phyloP scores from a whole-genome alignment of 1,284 basidiomycete genomes.

The Heterobasidion occidentale region DNA sequence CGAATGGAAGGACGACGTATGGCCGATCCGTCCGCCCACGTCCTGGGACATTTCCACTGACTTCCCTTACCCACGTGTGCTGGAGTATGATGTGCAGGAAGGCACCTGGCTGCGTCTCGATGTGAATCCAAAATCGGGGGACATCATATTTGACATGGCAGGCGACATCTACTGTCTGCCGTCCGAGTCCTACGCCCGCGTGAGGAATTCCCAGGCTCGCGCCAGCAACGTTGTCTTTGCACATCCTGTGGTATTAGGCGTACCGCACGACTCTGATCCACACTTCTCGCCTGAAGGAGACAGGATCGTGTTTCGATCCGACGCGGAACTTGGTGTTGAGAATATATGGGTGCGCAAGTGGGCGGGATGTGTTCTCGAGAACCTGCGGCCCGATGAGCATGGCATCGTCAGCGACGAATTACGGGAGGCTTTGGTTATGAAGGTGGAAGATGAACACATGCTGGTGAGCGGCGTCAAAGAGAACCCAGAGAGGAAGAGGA shows the following conservation, averaged over 20 bases:
- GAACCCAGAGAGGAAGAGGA: conserved; percentile 33
- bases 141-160: conserved; percentile 68
- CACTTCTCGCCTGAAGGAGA: conserved; percentile 63
- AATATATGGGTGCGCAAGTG: conserved; percentile 67
- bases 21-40: conserved; percentile 54
- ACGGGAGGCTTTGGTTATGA: conserved; percentile 8
- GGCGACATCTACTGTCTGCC: conserved; percentile 69
- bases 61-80: conserved; percentile 52
- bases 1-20: conserved; percentile 52
- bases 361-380: conserved; percentile 53
- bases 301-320: conserved; percentile 55
- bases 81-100: conserved; percentile 62
- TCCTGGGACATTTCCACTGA: conserved; percentile 76
- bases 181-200: conserved; percentile 24
- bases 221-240: conserved; percentile 25
- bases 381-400: conserved; percentile 33
- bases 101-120: conserved; percentile 71
- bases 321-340: conserved; percentile 62
- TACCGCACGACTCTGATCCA: conserved; percentile 64
- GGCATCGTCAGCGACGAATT: background rate
- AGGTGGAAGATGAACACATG: conserved; percentile 38
- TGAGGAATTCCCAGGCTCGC: conserved; percentile 12
- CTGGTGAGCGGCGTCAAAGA: conserved; percentile 44
- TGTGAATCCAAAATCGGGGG: conserved; percentile 57
- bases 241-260: conserved; percentile 44